Evolutionary conservation across 2,329 filamentous ascomycete genomes (phyloP).

Genomic region (Macroventuria anomochaeta): DNA sequence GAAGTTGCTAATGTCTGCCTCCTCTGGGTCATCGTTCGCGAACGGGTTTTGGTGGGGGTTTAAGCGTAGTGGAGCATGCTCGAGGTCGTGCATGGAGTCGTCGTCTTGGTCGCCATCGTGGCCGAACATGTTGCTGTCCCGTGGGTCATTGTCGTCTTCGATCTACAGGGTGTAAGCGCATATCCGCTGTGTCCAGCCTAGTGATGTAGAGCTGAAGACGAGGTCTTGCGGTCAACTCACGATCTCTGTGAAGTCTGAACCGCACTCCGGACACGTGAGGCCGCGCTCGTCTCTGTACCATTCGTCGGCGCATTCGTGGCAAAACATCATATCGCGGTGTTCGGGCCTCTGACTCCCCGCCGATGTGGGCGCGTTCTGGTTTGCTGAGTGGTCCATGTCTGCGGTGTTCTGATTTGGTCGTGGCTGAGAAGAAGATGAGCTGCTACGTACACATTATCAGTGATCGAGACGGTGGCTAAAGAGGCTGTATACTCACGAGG

Average conservation of each 20-base stretch:
- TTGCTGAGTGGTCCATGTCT: slow-evolving; percentile 29
- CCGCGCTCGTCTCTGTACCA: slow-evolving; percentile 78
- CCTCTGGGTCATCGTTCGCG: slow-evolving; percentile 57
- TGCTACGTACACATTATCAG: slow-evolving; percentile 11
- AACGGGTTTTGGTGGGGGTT: slow-evolving; percentile 58
- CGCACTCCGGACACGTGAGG: slow-evolving; percentile 77
- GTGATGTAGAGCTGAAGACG: slow-evolving; percentile 9
- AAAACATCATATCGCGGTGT: slow-evolving; percentile 75
- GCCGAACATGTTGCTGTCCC: slow-evolving; percentile 49
- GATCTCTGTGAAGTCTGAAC: slow-evolving; percentile 82
- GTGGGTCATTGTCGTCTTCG: slow-evolving; percentile 67
- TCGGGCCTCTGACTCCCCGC: slow-evolving; percentile 26
- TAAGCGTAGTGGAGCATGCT: slow-evolving; percentile 27
- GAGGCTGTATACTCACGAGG: slow-evolving; percentile 21
- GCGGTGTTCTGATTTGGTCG: slow-evolving; percentile 7
- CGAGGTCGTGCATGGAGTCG: slow-evolving; percentile 38
- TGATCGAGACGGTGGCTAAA: not conserved
- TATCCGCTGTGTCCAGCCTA: not conserved
- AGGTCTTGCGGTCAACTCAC: slow-evolving; percentile 60
- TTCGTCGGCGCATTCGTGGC: slow-evolving; percentile 79
- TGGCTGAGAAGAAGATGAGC: slow-evolving; percentile 7
- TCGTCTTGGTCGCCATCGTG: slow-evolving; percentile 41
- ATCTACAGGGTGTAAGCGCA: slow-evolving; percentile 48
- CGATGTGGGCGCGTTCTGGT: slow-evolving; percentile 16
- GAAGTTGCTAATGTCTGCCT: slow-evolving; percentile 57